Base-by-base conservation (phyloP, 2,329 filamentous ascomycete species). In the Phialemoniopsis sp. region DNA sequence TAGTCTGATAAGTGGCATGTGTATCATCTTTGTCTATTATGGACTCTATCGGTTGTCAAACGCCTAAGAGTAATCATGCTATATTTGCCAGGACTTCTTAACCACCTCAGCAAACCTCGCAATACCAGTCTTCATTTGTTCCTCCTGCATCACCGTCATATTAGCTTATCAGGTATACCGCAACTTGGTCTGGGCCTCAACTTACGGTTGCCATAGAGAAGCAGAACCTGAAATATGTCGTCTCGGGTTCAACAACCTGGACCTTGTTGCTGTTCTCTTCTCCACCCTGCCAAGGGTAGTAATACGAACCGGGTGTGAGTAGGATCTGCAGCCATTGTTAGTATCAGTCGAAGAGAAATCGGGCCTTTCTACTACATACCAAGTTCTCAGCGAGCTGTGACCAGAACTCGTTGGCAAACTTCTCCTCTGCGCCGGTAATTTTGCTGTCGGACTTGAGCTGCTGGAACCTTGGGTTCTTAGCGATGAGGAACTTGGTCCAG, bases 291-390 rank as follows among this genome's bases (percentile, higher is more conserved):
- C 55, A 59, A 1, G 55, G 50, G 28, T 57, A 51, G 36, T 59
- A 58, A 31, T 59, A 59, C 3, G 51, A 57, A 13, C 56, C 56
- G 1, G 56, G 56, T 2, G 54, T 58, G 2, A 59, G 39, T 2
- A 59, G 45, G 13, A 56, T 43, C 38, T 26, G 21, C 21, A 26
- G 21, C 21, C 6, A 6, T 26, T 26, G 21, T 26, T 26, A 26
- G 21, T 10, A 26, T 6, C 21, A 26, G 10, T 26, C 10, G 10
- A 26, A 6, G 21, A 26, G 6, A 26, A 10, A 10, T 26, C 6
- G 10, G 10, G 21, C n/a, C n/a, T n/a, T n/a, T n/a, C n/a, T n/a
- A n/a, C n/a, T n/a, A n/a, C 47, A 42, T 46, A 52, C 52, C 1
- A 54, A 28, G 29, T 54, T 48, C 6, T 49, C 34, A 1, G 50